Evolutionary conservation across 192 early-diverging fungal species (phyloP).

Genomic region (Coemansia sp.): DNA sequence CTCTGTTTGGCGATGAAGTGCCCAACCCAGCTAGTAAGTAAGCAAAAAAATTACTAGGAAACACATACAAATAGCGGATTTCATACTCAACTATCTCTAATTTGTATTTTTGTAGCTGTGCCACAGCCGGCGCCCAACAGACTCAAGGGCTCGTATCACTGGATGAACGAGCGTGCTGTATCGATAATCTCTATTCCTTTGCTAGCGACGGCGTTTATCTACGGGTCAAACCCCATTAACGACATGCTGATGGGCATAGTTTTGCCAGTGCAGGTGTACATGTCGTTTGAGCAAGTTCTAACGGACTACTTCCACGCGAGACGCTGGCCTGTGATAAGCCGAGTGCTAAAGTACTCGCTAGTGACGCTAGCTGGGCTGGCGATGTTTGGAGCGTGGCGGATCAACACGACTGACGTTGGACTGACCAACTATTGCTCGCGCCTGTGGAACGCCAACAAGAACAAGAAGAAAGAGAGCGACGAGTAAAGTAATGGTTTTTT

Average conservation of each 20-base stretch:
- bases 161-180: slow-evolving; percentile 92
- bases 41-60: background rate
- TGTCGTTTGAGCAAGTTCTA: slow-evolving; percentile 76
- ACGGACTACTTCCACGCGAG: slow-evolving; percentile 85
- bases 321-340: slow-evolving; percentile 63
- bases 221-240: slow-evolving; percentile 85
- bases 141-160: slow-evolving; percentile 92
- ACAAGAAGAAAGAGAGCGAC: slow-evolving; percentile 10
- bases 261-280: slow-evolving; percentile 88
- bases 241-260: slow-evolving; percentile 90
- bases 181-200: slow-evolving; percentile 76
- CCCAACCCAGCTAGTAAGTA: slow-evolving; percentile 39
- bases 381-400: slow-evolving; percentile 86
- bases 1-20: slow-evolving; percentile 51
- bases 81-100: too few relatives aligned
- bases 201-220: slow-evolving; percentile 71
- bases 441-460: slow-evolving; percentile 75
- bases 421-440: slow-evolving; percentile 86
- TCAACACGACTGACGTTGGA: slow-evolving; percentile 97
- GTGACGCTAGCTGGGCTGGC: slow-evolving; percentile 70
- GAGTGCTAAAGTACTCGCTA: slow-evolving; percentile 66
- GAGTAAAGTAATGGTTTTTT: background rate
- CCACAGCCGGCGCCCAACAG: slow-evolving; percentile 59
- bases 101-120: slow-evolving; percentile 34
- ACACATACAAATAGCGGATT: too few relatives aligned